Evolutionary conservation across 345 rosid species (phyloP).

Genomic region (Linum tenue): DNA sequence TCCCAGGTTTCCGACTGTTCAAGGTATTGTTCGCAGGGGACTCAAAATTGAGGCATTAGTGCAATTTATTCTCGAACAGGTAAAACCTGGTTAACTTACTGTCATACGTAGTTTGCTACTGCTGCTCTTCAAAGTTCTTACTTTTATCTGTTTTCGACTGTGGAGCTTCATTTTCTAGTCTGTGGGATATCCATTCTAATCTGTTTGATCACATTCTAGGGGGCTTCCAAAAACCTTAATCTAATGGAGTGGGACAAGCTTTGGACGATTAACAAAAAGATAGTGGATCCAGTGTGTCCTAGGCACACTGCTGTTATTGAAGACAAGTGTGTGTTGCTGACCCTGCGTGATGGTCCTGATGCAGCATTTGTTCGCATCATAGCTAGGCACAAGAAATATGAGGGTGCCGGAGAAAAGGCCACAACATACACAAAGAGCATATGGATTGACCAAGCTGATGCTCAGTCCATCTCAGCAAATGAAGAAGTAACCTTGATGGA

Average conservation of each 20-base stretch:
- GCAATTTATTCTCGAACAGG: constrained; percentile 94
- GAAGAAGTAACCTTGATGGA: constrained; percentile 94
- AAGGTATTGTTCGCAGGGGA: constrained; percentile 91
- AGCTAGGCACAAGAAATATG: constrained; percentile 80
- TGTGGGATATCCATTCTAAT: neutral
- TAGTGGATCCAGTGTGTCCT: constrained; percentile 88
- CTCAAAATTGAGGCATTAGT: constrained; percentile 79
- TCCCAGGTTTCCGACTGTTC: constrained; percentile 93
- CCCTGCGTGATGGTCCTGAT: constrained; percentile 57
- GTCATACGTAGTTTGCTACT: neutral
- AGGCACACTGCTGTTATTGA: constrained; percentile 85
- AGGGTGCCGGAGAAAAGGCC: constrained; percentile 90
- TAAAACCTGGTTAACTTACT: constrained; percentile 10
- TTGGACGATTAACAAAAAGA: constrained; percentile 90
- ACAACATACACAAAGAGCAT: constrained; percentile 69
- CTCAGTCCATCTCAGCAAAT: constrained; percentile 41
- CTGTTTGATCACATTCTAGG: constrained; percentile 30
- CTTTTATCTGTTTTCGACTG: neutral
- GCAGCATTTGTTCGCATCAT: constrained; percentile 60
- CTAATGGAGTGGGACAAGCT: constrained; percentile 99
- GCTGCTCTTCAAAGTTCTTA: neutral
- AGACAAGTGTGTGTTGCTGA: constrained; percentile 47
- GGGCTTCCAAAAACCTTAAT: constrained; percentile 86
- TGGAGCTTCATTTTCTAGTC: neutral
- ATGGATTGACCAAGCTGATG: constrained; percentile 80